Percentiles rank a stretch among this genome's conserved stretches.
Conservation (phyloP, 169 alveolate species). For the Cryptosporidium sp. region DNA sequence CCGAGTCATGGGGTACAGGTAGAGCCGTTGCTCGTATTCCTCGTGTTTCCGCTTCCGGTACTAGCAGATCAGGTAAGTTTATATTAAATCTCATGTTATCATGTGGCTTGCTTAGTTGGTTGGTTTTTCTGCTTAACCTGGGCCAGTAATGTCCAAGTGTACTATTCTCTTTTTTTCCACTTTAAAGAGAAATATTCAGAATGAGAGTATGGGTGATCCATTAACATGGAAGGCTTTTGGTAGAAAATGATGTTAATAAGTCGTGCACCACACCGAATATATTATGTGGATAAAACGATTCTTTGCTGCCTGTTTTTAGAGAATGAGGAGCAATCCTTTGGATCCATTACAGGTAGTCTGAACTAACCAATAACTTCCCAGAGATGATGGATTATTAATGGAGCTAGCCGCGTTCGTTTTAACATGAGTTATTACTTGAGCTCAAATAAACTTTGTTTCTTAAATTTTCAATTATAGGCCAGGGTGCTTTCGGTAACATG, state of each 20-base stretch:
- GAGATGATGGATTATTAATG: background rate
- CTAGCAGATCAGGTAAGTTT: conserved; percentile 91
- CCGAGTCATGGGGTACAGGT: conserved; percentile 99
- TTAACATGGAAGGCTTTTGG: background rate
- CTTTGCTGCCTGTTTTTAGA: conserved; percentile 13
- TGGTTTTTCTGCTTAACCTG: background rate
- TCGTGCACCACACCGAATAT: conserved; percentile 77
- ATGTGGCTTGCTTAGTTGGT: background rate
- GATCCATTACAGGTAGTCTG: conserved; percentile 4
- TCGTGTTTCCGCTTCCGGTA: conserved; percentile 99
- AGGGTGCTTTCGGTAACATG: conserved; percentile 99
- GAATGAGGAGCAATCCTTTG: background rate
- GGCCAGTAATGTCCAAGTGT: background rate
- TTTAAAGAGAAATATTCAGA: too few species aligned
- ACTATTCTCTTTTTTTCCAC: too few species aligned
- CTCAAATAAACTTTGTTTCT: background rate
- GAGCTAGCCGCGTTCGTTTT: background rate
- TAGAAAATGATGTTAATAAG: conserved; percentile 61
- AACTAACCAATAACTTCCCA: background rate
- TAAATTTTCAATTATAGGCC: conserved; percentile 84
- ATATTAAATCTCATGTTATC: background rate
- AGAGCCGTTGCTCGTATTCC: conserved; percentile 99
- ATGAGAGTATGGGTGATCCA: background rate
- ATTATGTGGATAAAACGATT: conserved; percentile 65
- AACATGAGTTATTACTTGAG: background rate